Evolutionary conservation across 768 basidiomycete genomes (phyloP).

Genomic region (Phaeotremella skinneri): DNA sequence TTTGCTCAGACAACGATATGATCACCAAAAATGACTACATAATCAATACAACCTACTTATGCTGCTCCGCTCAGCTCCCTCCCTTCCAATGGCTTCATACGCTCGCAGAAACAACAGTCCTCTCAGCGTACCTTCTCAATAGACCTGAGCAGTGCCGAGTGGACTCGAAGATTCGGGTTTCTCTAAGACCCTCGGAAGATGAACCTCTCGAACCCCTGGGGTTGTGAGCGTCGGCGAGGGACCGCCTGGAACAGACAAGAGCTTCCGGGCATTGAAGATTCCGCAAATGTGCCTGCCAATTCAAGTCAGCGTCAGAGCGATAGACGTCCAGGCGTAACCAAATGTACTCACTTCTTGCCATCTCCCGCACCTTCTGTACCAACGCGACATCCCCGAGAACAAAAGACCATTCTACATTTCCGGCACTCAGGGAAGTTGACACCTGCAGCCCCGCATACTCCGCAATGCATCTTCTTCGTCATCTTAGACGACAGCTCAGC

Average conservation of each 20-base stretch:
- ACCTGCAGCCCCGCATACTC: slow-evolving; percentile 35
- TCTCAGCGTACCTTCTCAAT: too few species aligned
- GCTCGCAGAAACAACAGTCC: too few species aligned
- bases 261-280: slow-evolving; percentile 28
- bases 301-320: background rate
- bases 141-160: too few species aligned
- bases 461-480: slow-evolving; percentile 39
- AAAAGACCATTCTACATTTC: slow-evolving; percentile 44
- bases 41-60: too few species aligned
- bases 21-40: too few species aligned
- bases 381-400: slow-evolving; percentile 40
- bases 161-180: too few species aligned
- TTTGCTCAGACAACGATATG: too few species aligned
- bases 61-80: too few species aligned
- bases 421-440: slow-evolving; percentile 47
- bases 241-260: slow-evolving; percentile 16
- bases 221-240: too few species aligned
- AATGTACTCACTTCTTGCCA: slow-evolving; percentile 36
- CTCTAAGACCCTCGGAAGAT: too few species aligned
- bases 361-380: slow-evolving; percentile 36
- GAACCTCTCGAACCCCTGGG: too few species aligned
- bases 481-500: slow-evolving; percentile 38
- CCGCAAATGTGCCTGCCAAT: slow-evolving; percentile 35
- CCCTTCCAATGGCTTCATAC: too few species aligned
- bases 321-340: background rate